Evolutionary conservation across 257 asterid genomes (phyloP), one percentile per base, ranked within the genome.

Genomic region (Ilex asprella): DNA sequence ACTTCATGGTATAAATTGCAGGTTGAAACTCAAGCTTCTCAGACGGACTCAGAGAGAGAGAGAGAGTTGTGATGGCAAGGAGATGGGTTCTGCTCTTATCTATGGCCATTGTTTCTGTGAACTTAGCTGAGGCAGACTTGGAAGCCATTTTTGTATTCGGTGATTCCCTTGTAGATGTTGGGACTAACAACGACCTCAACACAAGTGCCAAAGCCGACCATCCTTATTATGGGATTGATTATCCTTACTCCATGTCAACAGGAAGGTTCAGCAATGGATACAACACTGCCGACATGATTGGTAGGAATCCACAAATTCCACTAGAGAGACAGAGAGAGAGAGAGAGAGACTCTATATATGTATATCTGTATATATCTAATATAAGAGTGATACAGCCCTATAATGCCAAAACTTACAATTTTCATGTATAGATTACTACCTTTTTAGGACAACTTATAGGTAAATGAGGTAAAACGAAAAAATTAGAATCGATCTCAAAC

Each of bases 181-280:
- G 89, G 16, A 80, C 86, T 21, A 83, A 83, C 39, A 71, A 72
- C 32, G 30, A 66, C 43, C 30, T 80, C 16, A 9, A 58, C 0
- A 68, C 75, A 70, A 30, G 5, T n/a, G 78, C 80, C 5, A 67
- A 31, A 27, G 86, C 86, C 49, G 57, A 83, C 46, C 71, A 80
- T 55, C 84, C 70, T 16, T 69, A 73, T 7, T 66, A 83, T 6
- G 89, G 89, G 0, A 56, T 83, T 21, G 89, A 83, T 67, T 83
- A 75, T 56, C 86, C 84, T 16, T 12, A 68, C 39, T 30, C 64
- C 7, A 65, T 15, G 6, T 58, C 83, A 12, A 83, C 90, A 2
- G 90, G 90, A 61, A 74, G 86, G 59, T 83, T 80, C 74, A 83
- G 86, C 78, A 83, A 83, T 65, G 90, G 90, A 11, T 74, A 63